A percentile compares a stretch with the other conserved stretches of the same genome.
These are phyloP conservation scores for Asterella californica DNA, from an alignment of 225 moss, liverwort and hornwort genomes.

Conservation along the genomic window DNA sequence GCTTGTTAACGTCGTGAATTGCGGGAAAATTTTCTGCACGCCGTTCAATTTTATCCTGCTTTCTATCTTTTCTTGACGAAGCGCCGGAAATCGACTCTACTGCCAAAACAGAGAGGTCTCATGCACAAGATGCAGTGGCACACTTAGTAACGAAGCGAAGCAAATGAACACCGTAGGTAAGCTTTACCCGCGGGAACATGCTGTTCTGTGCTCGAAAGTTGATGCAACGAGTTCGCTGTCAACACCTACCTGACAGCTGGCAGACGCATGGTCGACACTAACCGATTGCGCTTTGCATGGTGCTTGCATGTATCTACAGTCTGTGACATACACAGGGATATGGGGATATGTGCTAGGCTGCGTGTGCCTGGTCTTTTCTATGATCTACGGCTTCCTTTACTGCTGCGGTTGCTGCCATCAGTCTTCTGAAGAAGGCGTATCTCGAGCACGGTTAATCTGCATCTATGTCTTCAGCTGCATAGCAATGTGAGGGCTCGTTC, in stretches of 20 bases:
- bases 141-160: not conserved
- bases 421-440: constrained; percentile 20
- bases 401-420: constrained; percentile 32
- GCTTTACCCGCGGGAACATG: not conserved
- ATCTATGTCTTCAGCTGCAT: constrained; percentile 31
- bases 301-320: constrained; percentile 32
- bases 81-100: too few species aligned
- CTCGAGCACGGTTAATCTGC: constrained; percentile 24
- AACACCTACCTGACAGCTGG: not conserved
- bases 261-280: not conserved
- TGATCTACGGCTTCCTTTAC: constrained; percentile 27
- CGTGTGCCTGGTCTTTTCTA: constrained; percentile 26
- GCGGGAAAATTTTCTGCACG: too few species aligned
- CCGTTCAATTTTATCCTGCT: too few species aligned
- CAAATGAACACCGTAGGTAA: not conserved
- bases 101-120: too few species aligned
- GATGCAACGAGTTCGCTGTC: too few species aligned
- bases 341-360: constrained; percentile 46
- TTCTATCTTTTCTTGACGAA: too few species aligned
- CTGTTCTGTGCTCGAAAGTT: too few species aligned
- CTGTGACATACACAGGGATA: constrained; percentile 47
- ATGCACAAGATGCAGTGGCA: not conserved
- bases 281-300: not conserved
- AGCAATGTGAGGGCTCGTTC: constrained; percentile 41
- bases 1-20: too few species aligned